Percentiles rank a stretch among this genome's conserved stretches.
Evolutionary conservation across 2,329 filamentous ascomycete genomes (phyloP).

Genomic region (Graphilbum sp.): DNA sequence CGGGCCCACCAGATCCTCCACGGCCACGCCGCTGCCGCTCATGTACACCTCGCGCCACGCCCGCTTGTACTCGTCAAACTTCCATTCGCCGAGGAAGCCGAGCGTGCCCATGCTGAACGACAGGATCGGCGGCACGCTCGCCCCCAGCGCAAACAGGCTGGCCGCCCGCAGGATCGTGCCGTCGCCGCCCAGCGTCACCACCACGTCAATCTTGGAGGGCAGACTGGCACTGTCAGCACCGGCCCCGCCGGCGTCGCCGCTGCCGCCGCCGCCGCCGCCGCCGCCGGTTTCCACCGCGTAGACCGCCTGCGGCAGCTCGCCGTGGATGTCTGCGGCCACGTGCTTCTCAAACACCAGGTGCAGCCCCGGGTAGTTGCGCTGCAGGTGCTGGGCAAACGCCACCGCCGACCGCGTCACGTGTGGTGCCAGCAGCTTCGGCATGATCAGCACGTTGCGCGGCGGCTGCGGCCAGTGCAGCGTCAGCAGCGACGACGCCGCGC

Average conservation of each 20-base stretch:
- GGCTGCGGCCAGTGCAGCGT: constrained; percentile 37
- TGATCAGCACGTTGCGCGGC: constrained; percentile 38
- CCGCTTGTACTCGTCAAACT: constrained; percentile 80
- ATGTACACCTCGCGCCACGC: constrained; percentile 90
- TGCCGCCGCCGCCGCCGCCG: too few species aligned
- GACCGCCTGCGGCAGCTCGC: constrained; percentile 55
- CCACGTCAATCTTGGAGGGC: constrained; percentile 70
- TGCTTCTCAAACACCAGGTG: constrained; percentile 70
- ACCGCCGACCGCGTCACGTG: constrained; percentile 35
- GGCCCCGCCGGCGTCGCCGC: too few species aligned
- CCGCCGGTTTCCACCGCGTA: too few species aligned
- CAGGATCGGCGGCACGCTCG: constrained; percentile 73
- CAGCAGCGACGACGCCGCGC: constrained; percentile 33
- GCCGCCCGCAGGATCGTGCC: constrained; percentile 78
- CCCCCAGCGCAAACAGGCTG: constrained; percentile 68
- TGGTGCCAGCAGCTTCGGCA: constrained; percentile 40
- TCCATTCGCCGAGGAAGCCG: constrained; percentile 93
- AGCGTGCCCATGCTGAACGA: constrained; percentile 95
- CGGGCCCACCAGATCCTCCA: constrained; percentile 24
- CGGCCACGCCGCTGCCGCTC: constrained; percentile 40
- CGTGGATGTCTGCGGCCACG: constrained; percentile 56
- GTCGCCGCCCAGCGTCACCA: constrained; percentile 83
- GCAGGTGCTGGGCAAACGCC: constrained; percentile 53
- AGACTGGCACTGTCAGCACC: constrained; percentile 28
- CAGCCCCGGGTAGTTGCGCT: constrained; percentile 61